phyloP scores from a whole-genome alignment of 2,329 filamentous ascomycete species.

The Apiospora phragmitis region DNA sequence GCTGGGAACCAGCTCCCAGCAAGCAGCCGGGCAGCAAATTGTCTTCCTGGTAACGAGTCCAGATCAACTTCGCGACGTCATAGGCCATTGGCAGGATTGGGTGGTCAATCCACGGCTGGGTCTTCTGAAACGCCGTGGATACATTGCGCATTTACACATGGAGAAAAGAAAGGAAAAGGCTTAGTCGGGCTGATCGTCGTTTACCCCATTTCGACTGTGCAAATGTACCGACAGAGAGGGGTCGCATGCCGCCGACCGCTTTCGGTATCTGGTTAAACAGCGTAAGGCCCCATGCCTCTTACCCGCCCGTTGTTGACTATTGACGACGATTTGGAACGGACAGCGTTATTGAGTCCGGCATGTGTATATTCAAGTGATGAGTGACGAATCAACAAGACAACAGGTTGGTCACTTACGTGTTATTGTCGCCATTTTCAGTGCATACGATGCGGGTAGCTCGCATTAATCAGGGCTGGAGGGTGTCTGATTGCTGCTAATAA shows the following conservation, averaged over 20 bases:
- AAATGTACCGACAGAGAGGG: not conserved
- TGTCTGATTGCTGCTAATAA: constrained; percentile 8
- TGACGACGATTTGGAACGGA: not conserved
- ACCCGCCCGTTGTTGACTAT: not conserved
- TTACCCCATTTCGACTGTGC: not conserved
- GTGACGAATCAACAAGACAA: not conserved
- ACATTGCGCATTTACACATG: not conserved
- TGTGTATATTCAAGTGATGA: not conserved
- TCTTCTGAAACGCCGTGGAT: not conserved
- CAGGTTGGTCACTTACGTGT: not conserved
- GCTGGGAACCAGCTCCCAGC: not conserved
- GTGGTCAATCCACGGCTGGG: not conserved
- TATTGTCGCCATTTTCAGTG: not conserved
- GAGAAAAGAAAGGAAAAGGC: not conserved
- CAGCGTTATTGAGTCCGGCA: not conserved
- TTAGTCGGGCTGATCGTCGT: not conserved
- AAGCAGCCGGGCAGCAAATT: not conserved
- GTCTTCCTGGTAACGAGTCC: not conserved
- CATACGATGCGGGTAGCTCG: not conserved
- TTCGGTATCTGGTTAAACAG: not conserved
- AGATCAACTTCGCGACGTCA: not conserved
- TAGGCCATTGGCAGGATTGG: not conserved
- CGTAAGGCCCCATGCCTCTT: not conserved
- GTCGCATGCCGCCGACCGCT: not conserved
- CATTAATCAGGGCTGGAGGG: constrained; percentile 3